These are phyloP conservation scores for Verticillium nonalfalfae DNA, from an alignment of 2,329 filamentous ascomycete species.

Conservation along the genomic window DNA sequence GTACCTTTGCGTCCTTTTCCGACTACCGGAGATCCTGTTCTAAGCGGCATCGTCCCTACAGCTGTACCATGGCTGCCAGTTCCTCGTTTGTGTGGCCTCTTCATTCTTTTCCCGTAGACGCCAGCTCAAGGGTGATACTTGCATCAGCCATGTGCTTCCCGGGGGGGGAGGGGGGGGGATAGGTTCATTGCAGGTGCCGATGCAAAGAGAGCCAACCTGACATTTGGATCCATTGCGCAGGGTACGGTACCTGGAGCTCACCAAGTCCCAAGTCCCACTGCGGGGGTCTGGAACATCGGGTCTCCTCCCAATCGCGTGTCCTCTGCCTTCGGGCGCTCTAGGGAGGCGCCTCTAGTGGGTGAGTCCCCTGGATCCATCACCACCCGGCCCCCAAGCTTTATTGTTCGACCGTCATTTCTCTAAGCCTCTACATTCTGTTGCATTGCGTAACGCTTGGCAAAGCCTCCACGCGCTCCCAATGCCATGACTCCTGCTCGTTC, in stretches of 20 bases:
- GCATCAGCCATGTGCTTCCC: no score
- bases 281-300: not conserved
- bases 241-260: not conserved
- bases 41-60: no score
- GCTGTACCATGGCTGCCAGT: no score
- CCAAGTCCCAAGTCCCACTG: not conserved
- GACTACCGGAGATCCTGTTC: no score
- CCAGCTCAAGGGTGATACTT: no score
- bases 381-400: not conserved
- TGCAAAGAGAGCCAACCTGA: no score
- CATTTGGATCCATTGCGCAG: no score
- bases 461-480: not conserved
- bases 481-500: not conserved
- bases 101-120: no score
- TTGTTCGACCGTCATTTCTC: not conserved
- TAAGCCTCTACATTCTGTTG: not conserved
- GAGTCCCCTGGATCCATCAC: not conserved
- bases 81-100: no score
- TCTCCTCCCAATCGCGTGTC: not conserved
- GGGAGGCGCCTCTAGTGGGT: not conserved
- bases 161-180: no score
- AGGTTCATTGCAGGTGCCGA: no score
- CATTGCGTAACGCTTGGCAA: not conserved
- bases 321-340: not conserved
- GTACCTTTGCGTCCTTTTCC: no score